Base-by-base conservation (phyloP, 2,329 filamentous ascomycete species). In the Cytospora paraplurivora region DNA sequence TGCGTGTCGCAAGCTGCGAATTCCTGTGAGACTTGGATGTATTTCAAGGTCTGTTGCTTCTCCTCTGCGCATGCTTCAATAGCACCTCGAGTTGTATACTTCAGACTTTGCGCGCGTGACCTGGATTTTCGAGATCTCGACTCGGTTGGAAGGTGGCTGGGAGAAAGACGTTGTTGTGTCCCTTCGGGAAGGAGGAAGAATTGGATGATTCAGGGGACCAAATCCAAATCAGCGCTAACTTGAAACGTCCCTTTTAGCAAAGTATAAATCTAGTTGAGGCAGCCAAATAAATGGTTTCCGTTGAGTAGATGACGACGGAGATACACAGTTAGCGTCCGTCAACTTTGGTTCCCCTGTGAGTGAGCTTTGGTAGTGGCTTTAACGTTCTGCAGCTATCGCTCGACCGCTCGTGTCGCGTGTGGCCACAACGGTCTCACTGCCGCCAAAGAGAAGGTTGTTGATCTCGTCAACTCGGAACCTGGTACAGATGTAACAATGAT, bases 71-170 rank as follows among this genome's bases (percentile, higher is more conserved):
- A n/a, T n/a, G 17, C 41, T 32, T 35, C 58, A 32, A 27, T 27
- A n/a, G 37, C n/a, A 19, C 17, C 37, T 35, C 27, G 49, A 41
- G 50, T 52, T 55, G 58, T 51, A 61, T 51, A 47, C 58, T 51
- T 61, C 58, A 55, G 15, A 55, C 58, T 34, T 55, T 35, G 58
- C 7, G 51, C 51, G 51, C 58, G 58, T 61, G 51, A 33, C 35
- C 37, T 61, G 38, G 51, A 34, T n/a, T 49, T 7, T 37, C 32
- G 32, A 44, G 58, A 60, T 54, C 51, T 60, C 58, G 37, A 54
- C 51, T 55, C 51, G 51, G 27, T 52, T 61, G 27, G 35, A 54
- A 32, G 44, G 21, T 19, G 44, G 17, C 44, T 47, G 44, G 49
- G 57, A 49, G 21, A 55, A 52, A 49, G 32, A 37, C 44, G 44